A percentile compares a stretch with the other conserved stretches of the same genome.
Conservation (phyloP, 352 stramenopile genomes). For the Phytophthora brassicae region DNA sequence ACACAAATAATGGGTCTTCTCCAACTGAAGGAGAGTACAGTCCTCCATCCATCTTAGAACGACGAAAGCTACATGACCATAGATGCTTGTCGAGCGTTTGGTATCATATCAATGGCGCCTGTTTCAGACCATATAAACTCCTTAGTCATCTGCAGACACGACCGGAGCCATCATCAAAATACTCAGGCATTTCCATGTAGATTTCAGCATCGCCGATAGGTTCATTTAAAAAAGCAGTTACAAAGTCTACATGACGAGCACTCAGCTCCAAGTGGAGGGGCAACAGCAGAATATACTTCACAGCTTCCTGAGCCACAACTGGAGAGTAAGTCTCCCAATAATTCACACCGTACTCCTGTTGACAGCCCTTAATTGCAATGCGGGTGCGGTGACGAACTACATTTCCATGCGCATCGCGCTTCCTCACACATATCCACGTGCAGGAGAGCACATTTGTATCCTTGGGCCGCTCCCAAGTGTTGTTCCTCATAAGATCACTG, state of each 20-base stretch:
- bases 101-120: conserved; percentile 8
- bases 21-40: too few relatives aligned
- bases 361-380: conserved; percentile 7
- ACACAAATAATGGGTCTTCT: too few relatives aligned
- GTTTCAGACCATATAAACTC: conserved; percentile 9
- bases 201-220: neutral
- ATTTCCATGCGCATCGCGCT: neutral
- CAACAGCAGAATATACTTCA: too few relatives aligned
- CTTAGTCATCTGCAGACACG: neutral
- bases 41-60: too few relatives aligned
- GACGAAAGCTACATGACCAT: too few relatives aligned
- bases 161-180: conserved; percentile 5
- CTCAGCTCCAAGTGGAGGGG: too few relatives aligned
- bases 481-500: too few relatives aligned
- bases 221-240: conserved; percentile 2
- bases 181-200: conserved; percentile 6
- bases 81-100: neutral
- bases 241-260: neutral
- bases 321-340: conserved; percentile 11
- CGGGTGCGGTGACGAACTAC: neutral
- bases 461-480: neutral
- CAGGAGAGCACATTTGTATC: neutral
- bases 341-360: neutral
- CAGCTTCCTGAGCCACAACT: neutral
- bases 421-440: conserved; percentile 6